Percentiles rank a stretch among this genome's conserved stretches.
Conservation (phyloP, 208 protist genomes). For the Leishmania major region DNA sequence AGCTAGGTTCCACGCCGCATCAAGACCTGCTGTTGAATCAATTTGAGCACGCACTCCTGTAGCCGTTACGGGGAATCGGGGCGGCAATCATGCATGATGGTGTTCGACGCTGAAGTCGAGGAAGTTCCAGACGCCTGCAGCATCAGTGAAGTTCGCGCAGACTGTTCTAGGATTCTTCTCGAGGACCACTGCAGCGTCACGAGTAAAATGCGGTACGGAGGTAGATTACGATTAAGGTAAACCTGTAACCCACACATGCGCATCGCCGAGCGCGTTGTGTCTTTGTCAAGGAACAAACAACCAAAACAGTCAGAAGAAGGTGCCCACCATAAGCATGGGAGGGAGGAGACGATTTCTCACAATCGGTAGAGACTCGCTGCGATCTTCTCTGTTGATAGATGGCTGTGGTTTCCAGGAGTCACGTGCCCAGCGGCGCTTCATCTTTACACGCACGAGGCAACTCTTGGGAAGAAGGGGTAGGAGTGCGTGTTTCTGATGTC, state of each 20-base stretch:
- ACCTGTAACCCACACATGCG: neutral
- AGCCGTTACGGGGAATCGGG: neutral
- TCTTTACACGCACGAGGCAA: neutral
- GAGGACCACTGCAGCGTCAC: neutral
- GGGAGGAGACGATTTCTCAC: neutral
- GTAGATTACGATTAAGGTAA: constrained; percentile 6
- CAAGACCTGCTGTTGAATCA: constrained; percentile 44
- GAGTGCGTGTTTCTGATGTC: neutral
- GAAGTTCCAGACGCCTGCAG: neutral
- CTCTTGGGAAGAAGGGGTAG: neutral
- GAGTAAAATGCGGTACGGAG: constrained; percentile 3
- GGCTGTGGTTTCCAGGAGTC: neutral
- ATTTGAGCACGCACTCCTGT: constrained; percentile 65
- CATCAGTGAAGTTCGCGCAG: neutral
- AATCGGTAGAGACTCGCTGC: neutral
- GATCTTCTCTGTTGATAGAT: neutral
- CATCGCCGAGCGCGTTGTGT: neutral
- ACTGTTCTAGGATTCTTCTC: neutral
- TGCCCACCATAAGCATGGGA: neutral
- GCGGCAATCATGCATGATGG: neutral
- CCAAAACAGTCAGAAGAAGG: neutral
- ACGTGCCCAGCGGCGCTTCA: neutral
- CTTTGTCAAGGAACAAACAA: constrained; percentile 1
- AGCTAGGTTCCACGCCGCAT: constrained; percentile 39
- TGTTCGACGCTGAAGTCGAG: neutral